Evolutionary conservation across 768 basidiomycete genomes (phyloP), one percentile per base, ranked within the genome.

Genomic region (Coprinopsis marcescibilis): DNA sequence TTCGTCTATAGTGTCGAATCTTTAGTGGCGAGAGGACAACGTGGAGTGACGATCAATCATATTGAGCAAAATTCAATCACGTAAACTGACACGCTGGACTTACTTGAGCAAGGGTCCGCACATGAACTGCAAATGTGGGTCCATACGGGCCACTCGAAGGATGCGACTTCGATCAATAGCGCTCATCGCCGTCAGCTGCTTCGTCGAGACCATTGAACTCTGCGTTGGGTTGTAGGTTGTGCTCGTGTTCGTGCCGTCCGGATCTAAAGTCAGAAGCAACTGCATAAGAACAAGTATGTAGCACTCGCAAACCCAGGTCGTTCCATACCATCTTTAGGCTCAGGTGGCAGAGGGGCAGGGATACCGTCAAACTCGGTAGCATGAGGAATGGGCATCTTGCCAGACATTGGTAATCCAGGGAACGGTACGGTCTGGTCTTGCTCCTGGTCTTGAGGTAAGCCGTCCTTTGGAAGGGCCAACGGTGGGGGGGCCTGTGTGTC

Each of bases 121-220:
- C 90, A 95, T 93, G 57, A 94, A 78, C 73, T 87, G 84, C 21
- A 96, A 73, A 63, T 86, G 77, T 7, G 92, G 92, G 17, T 82
- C 66, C 86, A 89, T 94, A 33, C 79, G 71, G 15, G 77, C 77
- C 4, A 77, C 69, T 42, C 71, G 70, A 29, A 82, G 67, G 5
- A 68, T 64, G 40, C 76, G 65, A n/a, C 87, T 80, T 36, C 86
- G 71, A 54, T 89, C 84, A 29, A 80, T 73, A 1, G 86, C 75
- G 33, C 67, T 69, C 63, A 85, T 66, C 25, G 67, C 70, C 6
- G 76, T 68, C 44, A 82, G 63, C 44, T 72, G 63, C 37, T 56
- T 64, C 14, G 68, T 53, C 19, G 66, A 63, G 21, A 72, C 55
- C 0, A 70, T 57, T n/a, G 14, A 15, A 21, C 41, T 27, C 26